Evolutionary conservation across 805 yeast species (phyloP), one percentile per base, ranked within the genome.

Genomic region (Pachysolen tannophilus): DNA sequence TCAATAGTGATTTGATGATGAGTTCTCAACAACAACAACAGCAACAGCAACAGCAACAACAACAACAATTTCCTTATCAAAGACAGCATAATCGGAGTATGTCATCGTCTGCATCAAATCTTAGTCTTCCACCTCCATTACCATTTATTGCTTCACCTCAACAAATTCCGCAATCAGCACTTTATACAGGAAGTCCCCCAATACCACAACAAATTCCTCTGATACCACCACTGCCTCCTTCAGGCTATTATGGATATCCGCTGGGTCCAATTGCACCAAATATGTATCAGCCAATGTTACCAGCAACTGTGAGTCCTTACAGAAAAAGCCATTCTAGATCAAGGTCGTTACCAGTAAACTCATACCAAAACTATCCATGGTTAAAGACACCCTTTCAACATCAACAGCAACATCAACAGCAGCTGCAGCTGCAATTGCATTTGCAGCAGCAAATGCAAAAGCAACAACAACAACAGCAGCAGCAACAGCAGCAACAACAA

Each of bases 191-290:
- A 8, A 7, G 17, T 15, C 32, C 11, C 24, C 6, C 6, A 15
- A 20, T 26, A 20, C 15, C 16, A 9, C 26, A n/a, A 6, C 16
- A 28, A 18, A 13, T 16, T 14, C 28, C 28, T 17, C 16, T 31
- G n/a, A 26, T 26, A 18, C 25, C 20, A 13, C 19, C 37, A 23
- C 17, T 32, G 15, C 20, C 37, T 23, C 26, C n/a, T n/a, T n/a
- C n/a, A n/a, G n/a, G n/a, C n/a, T n/a, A n/a, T n/a, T n/a, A n/a
- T n/a, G n/a, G n/a, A n/a, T n/a, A n/a, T n/a, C n/a, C n/a, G n/a
- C n/a, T n/a, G n/a, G n/a, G n/a, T n/a, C n/a, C n/a, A n/a, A n/a
- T n/a, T n/a, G n/a, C n/a, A n/a, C n/a, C n/a, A n/a, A n/a, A n/a
- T n/a, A n/a, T n/a, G n/a, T n/a, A n/a, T n/a, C n/a, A n/a, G n/a